These are phyloP conservation scores for Hansenula lynferdii DNA, from an alignment of 1,139 yeast species.

Conservation along the genomic window DNA sequence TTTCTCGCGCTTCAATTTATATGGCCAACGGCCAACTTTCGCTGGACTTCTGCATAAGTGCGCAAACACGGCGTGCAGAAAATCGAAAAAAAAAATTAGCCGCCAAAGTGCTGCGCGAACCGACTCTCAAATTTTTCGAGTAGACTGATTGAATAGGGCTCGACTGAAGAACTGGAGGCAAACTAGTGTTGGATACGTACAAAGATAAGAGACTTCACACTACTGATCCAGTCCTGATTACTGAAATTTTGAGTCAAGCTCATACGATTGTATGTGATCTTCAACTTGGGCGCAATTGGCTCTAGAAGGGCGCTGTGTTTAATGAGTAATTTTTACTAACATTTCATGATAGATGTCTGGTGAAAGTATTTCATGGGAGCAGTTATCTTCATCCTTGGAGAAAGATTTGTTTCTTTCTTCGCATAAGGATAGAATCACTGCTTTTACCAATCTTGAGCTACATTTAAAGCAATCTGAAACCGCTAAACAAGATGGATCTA, in stretches of 20 bases:
- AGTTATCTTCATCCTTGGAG: constrained; percentile 23
- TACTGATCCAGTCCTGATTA: neutral
- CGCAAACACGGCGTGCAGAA: neutral
- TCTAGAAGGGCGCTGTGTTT: neutral
- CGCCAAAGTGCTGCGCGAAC: neutral
- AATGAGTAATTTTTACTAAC: neutral
- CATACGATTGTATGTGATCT: neutral
- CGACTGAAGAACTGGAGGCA: neutral
- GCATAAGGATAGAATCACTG: constrained; percentile 28
- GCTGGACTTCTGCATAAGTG: constrained; percentile 1
- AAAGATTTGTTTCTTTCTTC: constrained; percentile 31
- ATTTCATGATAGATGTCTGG: constrained; percentile 6
- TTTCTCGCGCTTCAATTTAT: neutral
- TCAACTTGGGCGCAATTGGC: neutral
- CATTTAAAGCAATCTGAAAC: constrained; percentile 19
- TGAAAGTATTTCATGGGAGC: constrained; percentile 23
- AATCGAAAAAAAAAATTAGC: neutral
- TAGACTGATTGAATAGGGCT: neutral
- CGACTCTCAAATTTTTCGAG: neutral
- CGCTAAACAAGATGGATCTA: constrained; percentile 12
- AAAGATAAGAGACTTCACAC: constrained; percentile 1
- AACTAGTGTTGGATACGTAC: neutral
- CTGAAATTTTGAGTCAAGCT: neutral
- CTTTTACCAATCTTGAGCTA: constrained; percentile 19
- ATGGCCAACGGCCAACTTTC: too few relatives aligned